phyloP scores from a whole-genome alignment of 345 rosid genomes.

The Camelina hispida region DNA sequence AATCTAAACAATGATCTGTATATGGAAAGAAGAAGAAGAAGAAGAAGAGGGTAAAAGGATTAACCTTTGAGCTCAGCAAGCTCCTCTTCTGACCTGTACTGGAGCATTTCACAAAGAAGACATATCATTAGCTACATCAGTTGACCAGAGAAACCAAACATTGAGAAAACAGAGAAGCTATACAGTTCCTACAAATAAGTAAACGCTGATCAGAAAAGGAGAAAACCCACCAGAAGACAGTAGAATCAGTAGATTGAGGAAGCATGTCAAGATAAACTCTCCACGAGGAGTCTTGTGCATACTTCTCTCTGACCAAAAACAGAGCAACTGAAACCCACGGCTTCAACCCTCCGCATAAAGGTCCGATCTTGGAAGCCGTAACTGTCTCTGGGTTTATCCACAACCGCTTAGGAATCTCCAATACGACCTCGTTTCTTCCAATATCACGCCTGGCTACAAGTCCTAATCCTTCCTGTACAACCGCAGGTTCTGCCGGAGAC shows the following conservation, averaged over 20 bases:
- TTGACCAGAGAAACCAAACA: neutral
- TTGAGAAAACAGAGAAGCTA: neutral
- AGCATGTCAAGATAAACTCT: slow-evolving; percentile 79
- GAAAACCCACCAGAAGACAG: slow-evolving; percentile 79
- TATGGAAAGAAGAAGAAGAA: neutral
- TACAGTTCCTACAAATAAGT: neutral
- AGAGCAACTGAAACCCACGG: slow-evolving; percentile 91
- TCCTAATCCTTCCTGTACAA: slow-evolving; percentile 76
- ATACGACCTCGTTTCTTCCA: slow-evolving; percentile 75
- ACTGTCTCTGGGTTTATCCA: slow-evolving; percentile 91
- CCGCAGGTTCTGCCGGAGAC: slow-evolving; percentile 61
- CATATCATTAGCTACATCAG: slow-evolving; percentile 38
- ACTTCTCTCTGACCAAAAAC: slow-evolving; percentile 80
- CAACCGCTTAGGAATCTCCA: slow-evolving; percentile 79
- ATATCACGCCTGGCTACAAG: slow-evolving; percentile 79
- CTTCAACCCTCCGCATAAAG: slow-evolving; percentile 71
- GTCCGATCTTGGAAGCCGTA: slow-evolving; percentile 78
- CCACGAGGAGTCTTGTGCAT: slow-evolving; percentile 64
- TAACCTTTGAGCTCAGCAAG: slow-evolving; percentile 89
- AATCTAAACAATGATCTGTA: slow-evolving; percentile 16
- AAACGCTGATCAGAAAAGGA: slow-evolving; percentile 31
- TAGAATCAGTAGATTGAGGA: slow-evolving; percentile 76
- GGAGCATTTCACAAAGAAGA: slow-evolving; percentile 54
- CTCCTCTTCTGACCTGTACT: slow-evolving; percentile 99
- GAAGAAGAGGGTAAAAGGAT: neutral